Conservation (phyloP, 495 filamentous ascomycete species). For the Immersiella caudata region DNA sequence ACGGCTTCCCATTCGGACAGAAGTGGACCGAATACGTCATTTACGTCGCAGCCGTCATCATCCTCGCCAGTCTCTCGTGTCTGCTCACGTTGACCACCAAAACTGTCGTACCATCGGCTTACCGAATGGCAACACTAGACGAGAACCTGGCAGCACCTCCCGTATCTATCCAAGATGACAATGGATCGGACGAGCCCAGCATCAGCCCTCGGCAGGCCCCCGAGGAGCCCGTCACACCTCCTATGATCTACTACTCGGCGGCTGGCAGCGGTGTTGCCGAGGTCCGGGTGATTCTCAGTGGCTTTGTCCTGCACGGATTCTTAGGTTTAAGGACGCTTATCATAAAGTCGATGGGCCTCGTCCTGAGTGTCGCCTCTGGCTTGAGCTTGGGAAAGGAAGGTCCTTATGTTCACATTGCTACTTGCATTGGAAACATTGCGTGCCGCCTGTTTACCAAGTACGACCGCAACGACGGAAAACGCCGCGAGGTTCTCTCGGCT, state of each 20-base stretch:
- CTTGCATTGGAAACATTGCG: constrained; percentile 92
- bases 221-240: constrained; percentile 47
- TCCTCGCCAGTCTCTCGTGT: constrained; percentile 76
- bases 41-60: constrained; percentile 70
- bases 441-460: constrained; percentile 94
- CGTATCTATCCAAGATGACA: constrained; percentile 41
- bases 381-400: constrained; percentile 95
- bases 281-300: constrained; percentile 95
- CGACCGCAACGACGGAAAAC: constrained; percentile 82
- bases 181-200: constrained; percentile 40
- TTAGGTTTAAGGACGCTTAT: constrained; percentile 86
- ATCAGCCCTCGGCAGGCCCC: constrained; percentile 41
- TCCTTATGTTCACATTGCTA: constrained; percentile 95
- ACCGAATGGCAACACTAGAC: constrained; percentile 84
- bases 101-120: constrained; percentile 86
- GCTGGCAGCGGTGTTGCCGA: constrained; percentile 97
- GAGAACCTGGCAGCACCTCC: constrained; percentile 64
- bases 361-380: constrained; percentile 89
- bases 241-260: constrained; percentile 93
- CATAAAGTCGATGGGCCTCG: constrained; percentile 79
- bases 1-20: constrained; percentile 54
- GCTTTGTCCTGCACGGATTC: constrained; percentile 96
- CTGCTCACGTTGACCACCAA: constrained; percentile 82
- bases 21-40: constrained; percentile 72
- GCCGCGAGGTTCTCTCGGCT: constrained; percentile 90